phyloP scores from a whole-genome alignment of 345 rosid species.

The Ricinus communis region DNA sequence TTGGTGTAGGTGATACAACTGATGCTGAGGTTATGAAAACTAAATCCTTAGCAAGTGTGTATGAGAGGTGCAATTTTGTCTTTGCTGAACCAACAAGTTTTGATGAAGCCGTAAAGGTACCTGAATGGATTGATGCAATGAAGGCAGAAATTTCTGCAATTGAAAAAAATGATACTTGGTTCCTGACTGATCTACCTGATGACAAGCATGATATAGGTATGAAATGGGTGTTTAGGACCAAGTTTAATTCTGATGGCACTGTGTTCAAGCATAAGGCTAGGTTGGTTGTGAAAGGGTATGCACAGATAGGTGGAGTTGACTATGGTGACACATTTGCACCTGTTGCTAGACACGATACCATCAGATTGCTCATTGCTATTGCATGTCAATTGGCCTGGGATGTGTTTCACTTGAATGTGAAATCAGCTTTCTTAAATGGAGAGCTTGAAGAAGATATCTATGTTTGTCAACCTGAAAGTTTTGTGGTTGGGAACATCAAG shows the following conservation, averaged over 20 bases:
- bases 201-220: neutral
- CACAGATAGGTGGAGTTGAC: neutral
- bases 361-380: neutral
- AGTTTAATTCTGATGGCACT: neutral
- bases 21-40: neutral
- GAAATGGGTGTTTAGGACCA: neutral
- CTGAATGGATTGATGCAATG: neutral
- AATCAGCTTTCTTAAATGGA: neutral
- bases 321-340: neutral
- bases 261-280: neutral
- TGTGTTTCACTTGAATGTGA: neutral
- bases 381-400: neutral
- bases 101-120: neutral
- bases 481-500: neutral
- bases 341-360: neutral
- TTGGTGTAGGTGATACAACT: neutral
- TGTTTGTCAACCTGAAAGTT: neutral
- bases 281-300: neutral
- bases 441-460: neutral
- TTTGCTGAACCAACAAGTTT: neutral
- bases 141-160: neutral
- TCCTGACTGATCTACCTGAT: neutral
- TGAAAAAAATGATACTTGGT: neutral
- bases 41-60: neutral
- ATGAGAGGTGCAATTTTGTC: too few species aligned